Evolutionary conservation across 805 yeast genomes (phyloP).

Genomic region (Barnettozyma pratensis): DNA sequence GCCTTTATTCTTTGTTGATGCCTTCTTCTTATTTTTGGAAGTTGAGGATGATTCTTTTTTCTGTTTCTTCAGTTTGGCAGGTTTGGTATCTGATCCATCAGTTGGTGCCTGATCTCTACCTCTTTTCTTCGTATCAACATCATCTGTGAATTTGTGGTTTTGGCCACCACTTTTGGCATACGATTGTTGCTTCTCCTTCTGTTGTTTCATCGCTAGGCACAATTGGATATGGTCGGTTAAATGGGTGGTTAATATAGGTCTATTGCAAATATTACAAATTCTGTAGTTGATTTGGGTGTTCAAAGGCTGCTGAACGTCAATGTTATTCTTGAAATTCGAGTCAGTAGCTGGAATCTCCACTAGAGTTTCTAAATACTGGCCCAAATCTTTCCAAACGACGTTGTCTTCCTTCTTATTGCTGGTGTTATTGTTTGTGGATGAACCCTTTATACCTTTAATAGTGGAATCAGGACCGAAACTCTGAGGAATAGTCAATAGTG

Average conservation of each 20-base stretch:
- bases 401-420: conserved; percentile 7
- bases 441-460: conserved; percentile 21
- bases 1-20: conserved; percentile 58
- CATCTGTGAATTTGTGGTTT: neutral
- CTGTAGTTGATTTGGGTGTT: conserved; percentile 36
- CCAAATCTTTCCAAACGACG: conserved; percentile 29
- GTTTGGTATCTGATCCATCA: conserved; percentile 2
- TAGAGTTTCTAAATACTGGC: conserved; percentile 26
- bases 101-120: conserved; percentile 17
- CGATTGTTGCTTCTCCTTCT: conserved; percentile 14
- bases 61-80: conserved; percentile 19
- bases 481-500: conserved; percentile 13
- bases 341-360: conserved; percentile 9
- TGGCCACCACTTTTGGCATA: neutral
- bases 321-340: conserved; percentile 18
- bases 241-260: conserved; percentile 36
- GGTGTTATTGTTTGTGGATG: neutral
- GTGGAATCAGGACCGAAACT: conserved; percentile 24
- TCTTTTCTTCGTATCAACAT: conserved; percentile 13
- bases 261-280: conserved; percentile 42
- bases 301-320: conserved; percentile 30
- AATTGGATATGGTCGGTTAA: conserved; percentile 34
- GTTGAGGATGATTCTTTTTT: conserved; percentile 19
- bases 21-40: conserved; percentile 33
- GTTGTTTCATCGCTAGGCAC: conserved; percentile 33